Evolutionary conservation across 192 early-diverging fungal species (phyloP).

Genomic region (Thamnidium elegans): DNA sequence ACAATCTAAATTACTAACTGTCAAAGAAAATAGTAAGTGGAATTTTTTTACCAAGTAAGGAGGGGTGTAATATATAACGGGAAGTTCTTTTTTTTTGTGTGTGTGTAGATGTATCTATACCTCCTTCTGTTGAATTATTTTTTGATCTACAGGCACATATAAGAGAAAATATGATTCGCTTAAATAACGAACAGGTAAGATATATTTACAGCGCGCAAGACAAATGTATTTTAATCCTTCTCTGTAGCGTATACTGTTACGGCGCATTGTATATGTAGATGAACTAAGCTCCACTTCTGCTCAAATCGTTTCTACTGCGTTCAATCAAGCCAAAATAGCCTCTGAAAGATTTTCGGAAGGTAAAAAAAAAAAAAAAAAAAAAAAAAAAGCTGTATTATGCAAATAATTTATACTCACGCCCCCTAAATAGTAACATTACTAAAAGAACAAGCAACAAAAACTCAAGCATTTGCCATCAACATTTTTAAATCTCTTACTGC

Average conservation of each 20-base stretch:
- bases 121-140: not conserved
- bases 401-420: not conserved
- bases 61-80: not conserved
- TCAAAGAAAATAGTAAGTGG: not conserved
- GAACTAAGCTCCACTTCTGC: not conserved
- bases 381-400: too few species aligned
- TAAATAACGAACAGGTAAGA: slow-evolving; percentile 3
- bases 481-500: slow-evolving; percentile 12
- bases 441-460: not conserved
- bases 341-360: slow-evolving; percentile 12
- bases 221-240: not conserved
- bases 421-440: not conserved
- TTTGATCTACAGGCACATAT: slow-evolving; percentile 8
- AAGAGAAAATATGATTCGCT: not conserved
- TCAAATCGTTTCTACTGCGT: not conserved
- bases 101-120: not conserved
- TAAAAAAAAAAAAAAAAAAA: not conserved
- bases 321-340: slow-evolving; percentile 1
- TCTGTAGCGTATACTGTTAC: slow-evolving; percentile 2
- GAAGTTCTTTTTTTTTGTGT: not conserved
- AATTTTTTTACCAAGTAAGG: not conserved
- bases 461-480: not conserved
- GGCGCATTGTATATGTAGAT: slow-evolving; percentile 10
- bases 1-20: not conserved
- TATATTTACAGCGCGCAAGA: not conserved